These are phyloP conservation scores for Elasticomyces elasticus DNA, from an alignment of 495 filamentous ascomycete species.

Conservation along the genomic window DNA sequence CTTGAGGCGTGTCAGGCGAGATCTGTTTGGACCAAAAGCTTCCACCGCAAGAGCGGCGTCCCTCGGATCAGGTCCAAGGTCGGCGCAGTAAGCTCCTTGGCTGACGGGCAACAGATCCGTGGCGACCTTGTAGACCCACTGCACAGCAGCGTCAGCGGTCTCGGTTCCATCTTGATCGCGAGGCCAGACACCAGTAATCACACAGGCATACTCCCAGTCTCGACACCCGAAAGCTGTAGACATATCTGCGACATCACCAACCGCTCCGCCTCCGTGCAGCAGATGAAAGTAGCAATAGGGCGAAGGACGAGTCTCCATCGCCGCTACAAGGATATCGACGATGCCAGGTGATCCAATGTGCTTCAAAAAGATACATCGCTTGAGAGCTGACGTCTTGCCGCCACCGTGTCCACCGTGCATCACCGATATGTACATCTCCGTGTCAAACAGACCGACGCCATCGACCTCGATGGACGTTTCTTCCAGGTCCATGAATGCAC, in stretches of 20 bases:
- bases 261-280: slow-evolving; percentile 48
- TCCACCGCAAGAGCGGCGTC: slow-evolving; percentile 42
- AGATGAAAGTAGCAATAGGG: slow-evolving; percentile 54
- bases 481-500: slow-evolving; percentile 33
- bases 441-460: slow-evolving; percentile 44
- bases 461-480: slow-evolving; percentile 36
- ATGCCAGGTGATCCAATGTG: slow-evolving; percentile 37
- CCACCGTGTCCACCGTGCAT: slow-evolving; percentile 52
- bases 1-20: neutral
- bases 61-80: slow-evolving; percentile 54
- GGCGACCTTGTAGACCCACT: slow-evolving; percentile 50
- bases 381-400: slow-evolving; percentile 54
- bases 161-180: slow-evolving; percentile 46
- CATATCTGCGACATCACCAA: slow-evolving; percentile 38
- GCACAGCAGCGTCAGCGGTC: slow-evolving; percentile 33
- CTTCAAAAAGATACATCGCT: slow-evolving; percentile 54
- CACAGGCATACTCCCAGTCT: slow-evolving; percentile 56
- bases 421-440: slow-evolving; percentile 51
- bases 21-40: slow-evolving; percentile 48
- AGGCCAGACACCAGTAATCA: slow-evolving; percentile 54
- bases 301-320: slow-evolving; percentile 43
- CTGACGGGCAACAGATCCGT: slow-evolving; percentile 41
- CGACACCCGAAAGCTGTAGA: slow-evolving; percentile 53
- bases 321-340: slow-evolving; percentile 34
- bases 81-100: slow-evolving; percentile 48